A percentile compares a stretch with the other conserved stretches of the same genome.
Evolutionary conservation across 2,329 filamentous ascomycete species (phyloP).

Genomic region (Epichloe aotearoae): DNA sequence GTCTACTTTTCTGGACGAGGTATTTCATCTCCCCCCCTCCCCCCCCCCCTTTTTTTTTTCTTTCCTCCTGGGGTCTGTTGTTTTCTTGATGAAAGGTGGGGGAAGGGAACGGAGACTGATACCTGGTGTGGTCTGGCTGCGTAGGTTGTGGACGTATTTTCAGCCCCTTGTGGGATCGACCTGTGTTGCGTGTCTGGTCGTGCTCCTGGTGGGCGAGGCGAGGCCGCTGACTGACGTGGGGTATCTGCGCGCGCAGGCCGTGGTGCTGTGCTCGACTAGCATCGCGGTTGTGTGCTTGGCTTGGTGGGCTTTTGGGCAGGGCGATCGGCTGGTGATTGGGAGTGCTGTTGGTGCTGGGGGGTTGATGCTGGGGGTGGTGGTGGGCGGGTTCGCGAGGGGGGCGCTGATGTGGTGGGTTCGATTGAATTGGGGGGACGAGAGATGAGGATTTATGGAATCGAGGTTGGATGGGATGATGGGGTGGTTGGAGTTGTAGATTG

Average conservation of each 20-base stretch:
- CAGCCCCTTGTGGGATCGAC: conserved; percentile 10
- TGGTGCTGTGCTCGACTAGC: conserved; percentile 11
- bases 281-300: conserved; percentile 10
- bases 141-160: conserved; percentile 16
- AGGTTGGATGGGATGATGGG: too few species aligned
- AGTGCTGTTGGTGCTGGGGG: conserved; percentile 14
- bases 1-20: conserved; percentile 13
- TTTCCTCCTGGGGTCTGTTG: too few species aligned
- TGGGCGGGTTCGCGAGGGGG: conserved; percentile 17
- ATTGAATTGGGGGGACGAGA: conserved; percentile 6
- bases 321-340: conserved; percentile 11
- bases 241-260: conserved; percentile 15
- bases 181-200: conserved; percentile 12
- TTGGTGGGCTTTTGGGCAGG: conserved; percentile 10
- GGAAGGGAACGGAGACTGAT: too few species aligned
- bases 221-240: conserved; percentile 14
- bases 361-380: conserved; percentile 15
- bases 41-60: neutral
- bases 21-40: conserved; percentile 3
- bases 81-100: too few species aligned
- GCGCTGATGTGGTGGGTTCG: conserved; percentile 16
- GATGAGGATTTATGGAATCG: too few species aligned
- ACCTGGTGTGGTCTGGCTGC: neutral
- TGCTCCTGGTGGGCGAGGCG: conserved; percentile 15
- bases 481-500: too few species aligned